Percentiles rank a stretch among this genome's conserved stretches.
phyloP scores from a whole-genome alignment of 352 stramenopile genomes.

The Globisporangium takayamanum region DNA sequence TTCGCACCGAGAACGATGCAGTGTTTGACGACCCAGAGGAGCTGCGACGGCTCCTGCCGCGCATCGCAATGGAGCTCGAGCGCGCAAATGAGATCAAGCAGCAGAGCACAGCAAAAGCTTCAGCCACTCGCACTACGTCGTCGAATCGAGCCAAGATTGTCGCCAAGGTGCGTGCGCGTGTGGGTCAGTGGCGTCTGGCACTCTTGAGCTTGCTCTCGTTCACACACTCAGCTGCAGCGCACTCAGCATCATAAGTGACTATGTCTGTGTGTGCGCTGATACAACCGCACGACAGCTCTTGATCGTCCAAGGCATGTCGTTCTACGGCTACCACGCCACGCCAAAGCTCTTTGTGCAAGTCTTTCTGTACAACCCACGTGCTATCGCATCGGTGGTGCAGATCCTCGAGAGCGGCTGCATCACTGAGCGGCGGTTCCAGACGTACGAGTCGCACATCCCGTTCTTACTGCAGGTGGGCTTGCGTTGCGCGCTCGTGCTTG shows the following conservation, averaged over 20 bases:
- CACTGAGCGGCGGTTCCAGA: constrained; percentile 66
- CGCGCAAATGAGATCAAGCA: constrained; percentile 37
- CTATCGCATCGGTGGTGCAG: constrained; percentile 53
- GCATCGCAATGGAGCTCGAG: constrained; percentile 70
- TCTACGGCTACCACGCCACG: constrained; percentile 83
- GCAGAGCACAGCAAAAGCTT: constrained; percentile 17
- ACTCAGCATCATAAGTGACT: neutral
- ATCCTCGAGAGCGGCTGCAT: constrained; percentile 82
- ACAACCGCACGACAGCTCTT: constrained; percentile 40
- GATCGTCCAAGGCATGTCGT: constrained; percentile 82
- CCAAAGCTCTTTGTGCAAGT: constrained; percentile 85
- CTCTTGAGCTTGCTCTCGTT: too few species aligned
- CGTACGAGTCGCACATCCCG: constrained; percentile 86
- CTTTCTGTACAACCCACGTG: constrained; percentile 81
- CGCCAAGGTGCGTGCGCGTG: constrained; percentile 45
- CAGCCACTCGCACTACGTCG: neutral
- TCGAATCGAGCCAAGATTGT: constrained; percentile 28
- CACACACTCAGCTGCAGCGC: neutral
- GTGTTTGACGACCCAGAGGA: constrained; percentile 65
- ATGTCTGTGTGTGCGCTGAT: neutral
- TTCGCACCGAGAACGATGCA: constrained; percentile 56
- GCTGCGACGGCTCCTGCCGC: constrained; percentile 51
- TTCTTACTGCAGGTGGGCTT: constrained; percentile 77
- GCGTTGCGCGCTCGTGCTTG: neutral
- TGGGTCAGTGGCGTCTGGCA: neutral